phyloP scores from a whole-genome alignment of 441 rosid genomes.

The Euphorbia celastroides region DNA sequence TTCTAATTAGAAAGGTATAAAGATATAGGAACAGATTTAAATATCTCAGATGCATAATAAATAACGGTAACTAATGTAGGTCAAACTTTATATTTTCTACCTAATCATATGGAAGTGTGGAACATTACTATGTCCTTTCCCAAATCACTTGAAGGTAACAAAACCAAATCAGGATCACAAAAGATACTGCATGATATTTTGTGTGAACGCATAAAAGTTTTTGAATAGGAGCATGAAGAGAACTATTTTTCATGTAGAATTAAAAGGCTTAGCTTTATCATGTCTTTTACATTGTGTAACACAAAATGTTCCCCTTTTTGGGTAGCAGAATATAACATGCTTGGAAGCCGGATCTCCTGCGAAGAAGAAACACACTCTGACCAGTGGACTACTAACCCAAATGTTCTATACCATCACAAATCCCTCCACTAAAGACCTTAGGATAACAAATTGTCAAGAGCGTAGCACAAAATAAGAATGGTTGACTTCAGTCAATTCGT shows the following conservation, averaged over 20 bases:
- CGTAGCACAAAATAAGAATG: neutral
- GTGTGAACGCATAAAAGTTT: neutral
- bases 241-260: no score
- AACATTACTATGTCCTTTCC: no score
- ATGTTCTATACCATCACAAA: no score
- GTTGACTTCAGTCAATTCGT: neutral
- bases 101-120: neutral
- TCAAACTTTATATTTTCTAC: neutral
- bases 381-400: neutral
- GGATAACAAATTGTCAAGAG: neutral
- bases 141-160: no score
- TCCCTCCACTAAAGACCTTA: neutral
- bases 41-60: no score
- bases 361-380: constrained; percentile 3
- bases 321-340: neutral
- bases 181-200: neutral
- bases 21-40: neutral
- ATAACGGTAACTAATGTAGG: neutral
- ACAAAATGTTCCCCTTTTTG: neutral
- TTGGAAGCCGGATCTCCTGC: neutral
- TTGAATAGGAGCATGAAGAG: neutral
- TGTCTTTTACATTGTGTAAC: neutral
- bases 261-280: neutral
- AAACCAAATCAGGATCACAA: neutral
- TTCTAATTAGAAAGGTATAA: neutral